A percentile compares a stretch with the other conserved stretches of the same genome.
These are phyloP conservation scores for Cephaloascus fragrans DNA, from an alignment of 805 yeast species.

Conservation along the genomic window DNA sequence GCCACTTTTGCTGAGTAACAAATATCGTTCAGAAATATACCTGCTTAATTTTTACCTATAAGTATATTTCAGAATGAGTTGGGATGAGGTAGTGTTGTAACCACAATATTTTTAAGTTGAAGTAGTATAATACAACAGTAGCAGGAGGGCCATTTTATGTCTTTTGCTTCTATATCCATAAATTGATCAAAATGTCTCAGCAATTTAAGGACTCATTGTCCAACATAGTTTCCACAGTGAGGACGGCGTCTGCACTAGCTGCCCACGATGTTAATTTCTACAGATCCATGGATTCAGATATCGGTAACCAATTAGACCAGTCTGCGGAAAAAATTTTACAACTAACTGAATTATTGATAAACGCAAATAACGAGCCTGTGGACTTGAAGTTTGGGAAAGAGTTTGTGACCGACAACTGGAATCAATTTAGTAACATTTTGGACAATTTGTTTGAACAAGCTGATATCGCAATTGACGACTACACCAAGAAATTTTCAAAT, in stretches of 20 bases:
- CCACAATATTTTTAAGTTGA: too few species aligned
- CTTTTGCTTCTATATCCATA: background rate
- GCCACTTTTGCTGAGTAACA: too few species aligned
- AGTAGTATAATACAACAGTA: too few species aligned
- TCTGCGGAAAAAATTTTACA: slow-evolving; percentile 32
- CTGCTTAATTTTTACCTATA: too few species aligned
- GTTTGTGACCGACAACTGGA: slow-evolving; percentile 46
- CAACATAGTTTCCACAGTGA: slow-evolving; percentile 43
- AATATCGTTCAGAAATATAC: too few species aligned
- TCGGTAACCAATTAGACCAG: slow-evolving; percentile 27
- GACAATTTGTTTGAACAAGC: slow-evolving; percentile 71
- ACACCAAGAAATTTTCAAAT: slow-evolving; percentile 11
- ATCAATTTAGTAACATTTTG: slow-evolving; percentile 45
- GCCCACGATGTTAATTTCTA: slow-evolving; percentile 77
- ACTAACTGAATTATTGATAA: slow-evolving; percentile 35
- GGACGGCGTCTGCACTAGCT: slow-evolving; percentile 61
- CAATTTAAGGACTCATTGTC: slow-evolving; percentile 22
- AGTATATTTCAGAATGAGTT: too few species aligned
- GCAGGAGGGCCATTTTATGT: background rate
- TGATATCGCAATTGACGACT: slow-evolving; percentile 55
- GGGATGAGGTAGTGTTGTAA: too few species aligned
- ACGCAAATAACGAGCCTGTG: slow-evolving; percentile 21
- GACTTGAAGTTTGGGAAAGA: slow-evolving; percentile 30
- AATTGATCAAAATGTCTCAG: background rate
- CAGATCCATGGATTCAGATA: slow-evolving; percentile 44